These are phyloP conservation scores for Nidularia sp. DNA, from an alignment of 768 basidiomycete genomes.

Conservation along the genomic window DNA sequence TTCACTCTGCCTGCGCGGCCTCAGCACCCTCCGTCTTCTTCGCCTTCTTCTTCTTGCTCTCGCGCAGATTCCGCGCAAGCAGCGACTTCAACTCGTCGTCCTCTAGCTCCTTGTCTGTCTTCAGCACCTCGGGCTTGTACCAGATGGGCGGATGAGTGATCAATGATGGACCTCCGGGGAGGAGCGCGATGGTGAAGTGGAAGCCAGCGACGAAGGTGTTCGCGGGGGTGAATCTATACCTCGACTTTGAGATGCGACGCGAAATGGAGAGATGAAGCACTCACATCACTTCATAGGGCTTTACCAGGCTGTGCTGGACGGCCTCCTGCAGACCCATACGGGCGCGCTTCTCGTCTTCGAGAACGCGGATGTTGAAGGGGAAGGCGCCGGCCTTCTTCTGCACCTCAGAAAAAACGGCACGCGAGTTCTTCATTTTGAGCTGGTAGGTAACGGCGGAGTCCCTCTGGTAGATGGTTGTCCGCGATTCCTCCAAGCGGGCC, in stretches of 20 bases:
- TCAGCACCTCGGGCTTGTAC: constrained; percentile 91
- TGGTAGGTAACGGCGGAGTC: constrained; percentile 86
- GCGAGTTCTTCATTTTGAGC: constrained; percentile 96
- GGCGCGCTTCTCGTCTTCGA: constrained; percentile 95
- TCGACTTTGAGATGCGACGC: not conserved
- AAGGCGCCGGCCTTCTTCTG: constrained; percentile 98
- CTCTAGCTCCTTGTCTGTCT: constrained; percentile 84
- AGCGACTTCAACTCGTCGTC: constrained; percentile 83
- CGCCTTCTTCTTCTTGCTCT: constrained; percentile 88
- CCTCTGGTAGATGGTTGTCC: constrained; percentile 91
- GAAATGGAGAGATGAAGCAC: constrained; percentile 21
- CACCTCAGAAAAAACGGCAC: constrained; percentile 94
- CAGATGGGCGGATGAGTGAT: constrained; percentile 86
- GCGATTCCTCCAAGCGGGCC: constrained; percentile 86
- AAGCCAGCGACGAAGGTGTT: constrained; percentile 90
- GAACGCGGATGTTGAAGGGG: constrained; percentile 92
- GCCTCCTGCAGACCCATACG: constrained; percentile 96
- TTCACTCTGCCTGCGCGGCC: constrained; percentile 10
- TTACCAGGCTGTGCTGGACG: constrained; percentile 88
- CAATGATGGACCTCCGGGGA: constrained; percentile 82
- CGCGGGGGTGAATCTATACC: constrained; percentile 66
- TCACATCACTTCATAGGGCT: constrained; percentile 92
- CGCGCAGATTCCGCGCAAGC: constrained; percentile 75
- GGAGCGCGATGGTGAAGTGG: constrained; percentile 95
- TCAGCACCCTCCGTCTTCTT: constrained; percentile 37